Percentiles rank a stretch among this genome's conserved stretches.
Conservation (phyloP, 768 basidiomycete genomes). For the Strobilomyces dryophilus region DNA sequence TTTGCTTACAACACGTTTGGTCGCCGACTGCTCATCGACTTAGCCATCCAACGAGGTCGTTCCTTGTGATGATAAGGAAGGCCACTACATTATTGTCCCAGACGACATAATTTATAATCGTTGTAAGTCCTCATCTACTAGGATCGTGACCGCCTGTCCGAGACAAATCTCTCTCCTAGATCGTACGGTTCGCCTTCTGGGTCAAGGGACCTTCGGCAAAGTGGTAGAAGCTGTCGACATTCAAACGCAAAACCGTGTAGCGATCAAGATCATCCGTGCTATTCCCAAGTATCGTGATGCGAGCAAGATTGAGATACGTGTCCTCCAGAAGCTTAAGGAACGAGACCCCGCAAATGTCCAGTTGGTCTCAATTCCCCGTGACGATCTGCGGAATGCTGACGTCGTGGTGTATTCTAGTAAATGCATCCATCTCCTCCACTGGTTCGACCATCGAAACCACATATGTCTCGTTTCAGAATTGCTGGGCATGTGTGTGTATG, state of each 20-base stretch:
- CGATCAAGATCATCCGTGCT: conserved; percentile 98
- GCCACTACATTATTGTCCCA: conserved; percentile 93
- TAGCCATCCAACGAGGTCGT: conserved; percentile 64
- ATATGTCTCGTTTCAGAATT: conserved; percentile 96
- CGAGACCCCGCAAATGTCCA: conserved; percentile 84
- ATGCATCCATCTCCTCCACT: conserved; percentile 93
- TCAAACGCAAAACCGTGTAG: conserved; percentile 71
- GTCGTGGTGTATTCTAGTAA: conserved; percentile 51
- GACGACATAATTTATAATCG: conserved; percentile 85
- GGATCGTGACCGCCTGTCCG: background rate
- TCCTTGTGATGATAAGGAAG: conserved; percentile 95
- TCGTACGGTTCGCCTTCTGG: conserved; percentile 85
- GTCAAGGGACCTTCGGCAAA: conserved; percentile 98
- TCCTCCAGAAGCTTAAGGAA: conserved; percentile 86
- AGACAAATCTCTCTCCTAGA: conserved; percentile 48
- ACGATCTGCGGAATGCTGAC: conserved; percentile 19
- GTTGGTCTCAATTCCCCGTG: conserved; percentile 46
- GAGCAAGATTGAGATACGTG: conserved; percentile 95
- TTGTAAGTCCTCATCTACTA: conserved; percentile 49
- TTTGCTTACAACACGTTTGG: conserved; percentile 8
- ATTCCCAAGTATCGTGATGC: conserved; percentile 99
- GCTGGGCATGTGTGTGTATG: conserved; percentile 96
- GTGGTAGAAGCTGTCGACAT: conserved; percentile 92
- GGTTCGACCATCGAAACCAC: conserved; percentile 97
- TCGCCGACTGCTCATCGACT: conserved; percentile 28